phyloP scores from a whole-genome alignment of 2,329 filamentous ascomycete genomes.

The Byssochlamys sp. region DNA sequence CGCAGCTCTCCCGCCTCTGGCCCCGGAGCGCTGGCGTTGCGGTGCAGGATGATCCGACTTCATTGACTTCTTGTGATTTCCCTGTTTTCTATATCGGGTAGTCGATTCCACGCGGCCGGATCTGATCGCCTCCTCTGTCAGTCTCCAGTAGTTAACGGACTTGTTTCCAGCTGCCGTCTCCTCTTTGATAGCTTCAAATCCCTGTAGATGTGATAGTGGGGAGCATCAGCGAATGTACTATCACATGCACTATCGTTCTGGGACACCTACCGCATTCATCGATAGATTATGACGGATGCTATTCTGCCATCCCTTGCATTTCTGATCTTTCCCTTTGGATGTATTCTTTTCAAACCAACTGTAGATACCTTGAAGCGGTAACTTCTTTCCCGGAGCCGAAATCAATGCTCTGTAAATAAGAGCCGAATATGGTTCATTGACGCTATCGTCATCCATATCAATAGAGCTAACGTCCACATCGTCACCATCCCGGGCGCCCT shows the following conservation, averaged over 20 bases:
- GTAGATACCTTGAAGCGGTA: constrained; percentile 81
- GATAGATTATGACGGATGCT: constrained; percentile 91
- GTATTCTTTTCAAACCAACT: constrained; percentile 80
- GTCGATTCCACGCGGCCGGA: constrained; percentile 69
- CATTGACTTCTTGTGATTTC: constrained; percentile 29
- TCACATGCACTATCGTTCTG: neutral
- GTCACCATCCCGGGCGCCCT: constrained; percentile 8
- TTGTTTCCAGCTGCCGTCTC: constrained; percentile 39
- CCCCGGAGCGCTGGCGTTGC: constrained; percentile 33
- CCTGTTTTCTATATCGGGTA: constrained; percentile 59
- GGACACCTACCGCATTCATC: constrained; percentile 74
- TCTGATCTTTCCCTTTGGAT: constrained; percentile 55
- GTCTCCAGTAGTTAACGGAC: constrained; percentile 65
- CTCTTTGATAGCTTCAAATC: constrained; percentile 48
- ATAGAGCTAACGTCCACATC: constrained; percentile 15
- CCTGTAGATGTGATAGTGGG: constrained; percentile 13
- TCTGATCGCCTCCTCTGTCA: constrained; percentile 59
- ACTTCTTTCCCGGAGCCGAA: constrained; percentile 54
- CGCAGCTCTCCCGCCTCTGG: constrained; percentile 32
- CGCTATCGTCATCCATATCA: constrained; percentile 18
- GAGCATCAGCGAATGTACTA: neutral
- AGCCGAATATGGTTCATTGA: constrained; percentile 61
- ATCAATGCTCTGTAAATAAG: constrained; percentile 70
- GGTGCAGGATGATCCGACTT: constrained; percentile 29
- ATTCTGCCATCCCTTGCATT: constrained; percentile 77